Evolutionary conservation across 2,329 filamentous ascomycete genomes (phyloP), one percentile per base, ranked within the genome.

Genomic region (Cytospora schulzeri): DNA sequence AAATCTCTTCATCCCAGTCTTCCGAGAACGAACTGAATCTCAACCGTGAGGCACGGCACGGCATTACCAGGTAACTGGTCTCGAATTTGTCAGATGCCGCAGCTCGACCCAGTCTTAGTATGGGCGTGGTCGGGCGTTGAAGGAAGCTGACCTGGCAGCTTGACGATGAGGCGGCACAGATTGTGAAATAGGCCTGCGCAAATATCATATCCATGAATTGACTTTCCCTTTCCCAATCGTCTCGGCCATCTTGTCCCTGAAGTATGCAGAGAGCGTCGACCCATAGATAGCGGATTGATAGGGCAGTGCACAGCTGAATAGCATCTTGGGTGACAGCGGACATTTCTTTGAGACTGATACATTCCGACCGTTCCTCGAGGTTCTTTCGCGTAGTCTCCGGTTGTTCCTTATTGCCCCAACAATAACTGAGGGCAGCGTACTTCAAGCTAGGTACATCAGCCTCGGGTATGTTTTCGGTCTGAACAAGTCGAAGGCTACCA

Each of bases 221-320:
- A n/a, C 38, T 45, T n/a, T 45, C 38, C 1, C 8, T 4, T 45
- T 45, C 38, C 38, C 38, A 45, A 45, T 45, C 38, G 8, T 2
- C 38, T n/a, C 38, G 38, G 35, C 11, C 19, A 1, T 45, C 19
- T 45, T 7, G 1, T n/a, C 38, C 65, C 51, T 67, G 65, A 19
- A 67, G 19, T 24, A 66, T 66, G 57, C 65, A 66, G 2, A 66
- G 33, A 8, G 57, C 57, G 50, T 66, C 65, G 14, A 66, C 35
- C 65, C 65, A 67, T 29, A 67, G 50, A 31, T 67, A 67, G 3
- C 57, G 48, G 9, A 56, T 41, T 1, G 26, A 33, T 5, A 67
- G 50, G 7, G 38, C 38, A 5, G 8, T 45, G 38, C 38, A 45
- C 19, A 45, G 15, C 19, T 45, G 38, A 19, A 45, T 45, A 45